Conservation (phyloP, 768 basidiomycete species). For the Lentinula guzmanii region DNA sequence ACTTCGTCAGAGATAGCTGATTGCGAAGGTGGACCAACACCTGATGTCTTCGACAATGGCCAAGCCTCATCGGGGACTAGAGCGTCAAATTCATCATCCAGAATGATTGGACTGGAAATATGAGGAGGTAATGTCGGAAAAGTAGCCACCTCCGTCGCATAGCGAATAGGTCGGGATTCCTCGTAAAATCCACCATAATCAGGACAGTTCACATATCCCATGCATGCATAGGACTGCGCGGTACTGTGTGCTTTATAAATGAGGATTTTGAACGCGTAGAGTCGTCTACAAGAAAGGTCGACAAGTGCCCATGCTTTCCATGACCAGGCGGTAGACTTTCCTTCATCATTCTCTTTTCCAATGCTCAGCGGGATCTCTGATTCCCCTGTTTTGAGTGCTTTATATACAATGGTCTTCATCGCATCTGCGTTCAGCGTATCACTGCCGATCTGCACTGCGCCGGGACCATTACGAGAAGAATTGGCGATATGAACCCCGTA, state of each 20-base stretch:
- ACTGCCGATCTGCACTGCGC: constrained; percentile 19
- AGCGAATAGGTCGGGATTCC: constrained; percentile 23
- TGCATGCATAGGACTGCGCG: constrained; percentile 22
- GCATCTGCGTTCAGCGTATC: constrained; percentile 17
- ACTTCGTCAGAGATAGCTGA: constrained; percentile 20
- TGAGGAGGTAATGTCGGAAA: constrained; percentile 22
- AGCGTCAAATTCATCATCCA: constrained; percentile 30
- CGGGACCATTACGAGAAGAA: constrained; percentile 5
- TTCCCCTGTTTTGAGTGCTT: constrained; percentile 30
- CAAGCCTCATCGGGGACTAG: constrained; percentile 14
- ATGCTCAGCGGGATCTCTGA: constrained; percentile 29
- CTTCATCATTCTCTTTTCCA: constrained; percentile 20
- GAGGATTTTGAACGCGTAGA: constrained; percentile 35
- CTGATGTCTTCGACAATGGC: too few relatives aligned
- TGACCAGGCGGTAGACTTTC: constrained; percentile 21
- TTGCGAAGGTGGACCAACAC: background rate
- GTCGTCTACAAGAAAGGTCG: constrained; percentile 30
- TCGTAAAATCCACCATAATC: constrained; percentile 24
- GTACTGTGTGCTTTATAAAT: constrained; percentile 21
- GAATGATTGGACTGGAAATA: constrained; percentile 11
- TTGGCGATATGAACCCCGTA: constrained; percentile 19
- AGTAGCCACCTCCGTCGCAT: constrained; percentile 26
- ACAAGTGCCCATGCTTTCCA: constrained; percentile 33
- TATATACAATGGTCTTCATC: constrained; percentile 26
- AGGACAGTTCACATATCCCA: constrained; percentile 32